Conservation (phyloP, 2,329 filamentous ascomycete species). For the Neoscytalidium dimidiatum region DNA sequence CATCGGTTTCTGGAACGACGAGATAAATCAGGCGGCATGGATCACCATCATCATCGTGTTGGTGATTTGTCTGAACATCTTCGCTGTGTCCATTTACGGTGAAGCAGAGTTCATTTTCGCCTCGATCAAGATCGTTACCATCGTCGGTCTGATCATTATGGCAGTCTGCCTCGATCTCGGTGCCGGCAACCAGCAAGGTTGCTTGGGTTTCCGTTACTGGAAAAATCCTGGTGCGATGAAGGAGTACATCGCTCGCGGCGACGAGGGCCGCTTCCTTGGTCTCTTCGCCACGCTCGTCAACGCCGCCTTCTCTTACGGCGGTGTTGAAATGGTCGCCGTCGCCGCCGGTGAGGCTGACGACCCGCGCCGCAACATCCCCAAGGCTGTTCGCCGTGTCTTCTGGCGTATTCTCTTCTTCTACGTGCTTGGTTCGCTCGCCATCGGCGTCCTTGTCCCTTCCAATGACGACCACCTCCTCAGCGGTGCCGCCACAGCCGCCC, state of each 20-base stretch:
- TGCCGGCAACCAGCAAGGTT: constrained; percentile 57
- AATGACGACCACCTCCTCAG: constrained; percentile 54
- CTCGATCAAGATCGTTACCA: constrained; percentile 46
- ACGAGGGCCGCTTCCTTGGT: constrained; percentile 50
- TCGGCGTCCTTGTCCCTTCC: constrained; percentile 62
- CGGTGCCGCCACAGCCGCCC: constrained; percentile 38
- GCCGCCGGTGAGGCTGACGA: constrained; percentile 44
- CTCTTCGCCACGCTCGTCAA: constrained; percentile 41
- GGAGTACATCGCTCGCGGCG: constrained; percentile 59
- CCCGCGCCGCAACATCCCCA: constrained; percentile 51
- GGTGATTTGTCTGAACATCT: constrained; percentile 18
- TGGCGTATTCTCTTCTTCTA: constrained; percentile 61
- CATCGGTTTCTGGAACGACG: constrained; percentile 44
- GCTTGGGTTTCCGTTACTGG: constrained; percentile 70
- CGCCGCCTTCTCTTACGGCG: constrained; percentile 44
- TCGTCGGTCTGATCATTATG: constrained; percentile 48
- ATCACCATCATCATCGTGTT: constrained; percentile 27
- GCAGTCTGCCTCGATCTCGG: constrained; percentile 26
- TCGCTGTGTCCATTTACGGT: constrained; percentile 25
- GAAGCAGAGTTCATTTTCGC: constrained; percentile 53
- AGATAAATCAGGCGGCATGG: constrained; percentile 17
- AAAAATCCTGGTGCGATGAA: constrained; percentile 54
- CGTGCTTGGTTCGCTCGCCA: constrained; percentile 51
- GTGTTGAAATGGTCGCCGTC: constrained; percentile 37
- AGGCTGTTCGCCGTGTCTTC: constrained; percentile 57